Conservation (phyloP, 352 stramenopile genomes). For the Phytophthora gonapodyides region DNA sequence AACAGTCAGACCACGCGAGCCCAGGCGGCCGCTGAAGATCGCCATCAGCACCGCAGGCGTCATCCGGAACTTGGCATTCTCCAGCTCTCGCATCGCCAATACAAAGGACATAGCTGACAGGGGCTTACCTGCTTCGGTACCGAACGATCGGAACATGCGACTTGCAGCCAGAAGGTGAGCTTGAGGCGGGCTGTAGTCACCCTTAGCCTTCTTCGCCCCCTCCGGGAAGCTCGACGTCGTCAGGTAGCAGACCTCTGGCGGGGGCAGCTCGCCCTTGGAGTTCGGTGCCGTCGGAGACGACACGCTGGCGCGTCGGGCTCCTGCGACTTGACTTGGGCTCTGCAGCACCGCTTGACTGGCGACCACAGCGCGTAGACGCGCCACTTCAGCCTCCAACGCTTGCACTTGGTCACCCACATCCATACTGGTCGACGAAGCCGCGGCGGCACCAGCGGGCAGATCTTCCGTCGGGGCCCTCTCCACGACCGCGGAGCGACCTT, state of each 20-base stretch:
- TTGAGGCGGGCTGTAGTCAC: constrained; percentile 20
- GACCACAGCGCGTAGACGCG: not conserved
- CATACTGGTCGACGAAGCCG: not conserved
- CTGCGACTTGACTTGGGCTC: too few species aligned
- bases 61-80: constrained; percentile 14
- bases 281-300: not conserved
- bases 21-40: constrained; percentile 15
- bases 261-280: constrained; percentile 9
- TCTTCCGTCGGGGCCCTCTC: not conserved
- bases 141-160: constrained; percentile 13
- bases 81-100: constrained; percentile 20
- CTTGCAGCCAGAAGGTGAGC: constrained; percentile 12
- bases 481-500: not conserved
- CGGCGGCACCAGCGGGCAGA: too few species aligned
- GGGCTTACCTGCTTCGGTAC: constrained; percentile 8
- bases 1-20: not conserved
- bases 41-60: constrained; percentile 16
- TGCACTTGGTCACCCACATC: constrained; percentile 2
- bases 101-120: constrained; percentile 22
- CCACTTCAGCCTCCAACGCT: not conserved
- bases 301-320: too few species aligned
- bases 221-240: constrained; percentile 16
- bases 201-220: constrained; percentile 21
- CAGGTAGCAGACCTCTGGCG: constrained; percentile 6
- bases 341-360: not conserved